Base-by-base conservation (phyloP, 345 rosid genomes). In the Arabidopsis suecica region DNA sequence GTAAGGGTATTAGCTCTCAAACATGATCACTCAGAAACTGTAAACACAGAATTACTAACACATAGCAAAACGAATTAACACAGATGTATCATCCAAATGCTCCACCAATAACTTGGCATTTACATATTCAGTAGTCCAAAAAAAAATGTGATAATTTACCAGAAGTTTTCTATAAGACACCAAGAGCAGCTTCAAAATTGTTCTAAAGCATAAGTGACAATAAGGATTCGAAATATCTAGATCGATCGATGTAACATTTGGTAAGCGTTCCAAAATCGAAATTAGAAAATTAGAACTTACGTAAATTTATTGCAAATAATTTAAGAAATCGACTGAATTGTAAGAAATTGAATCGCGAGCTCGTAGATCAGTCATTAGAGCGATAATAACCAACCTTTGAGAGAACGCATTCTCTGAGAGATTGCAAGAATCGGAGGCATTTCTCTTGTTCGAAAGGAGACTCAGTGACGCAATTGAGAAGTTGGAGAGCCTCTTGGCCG, bases 391-490 rank as follows among this genome's bases (percentile, higher is more conserved):
- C 86, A 67, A 93, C 98, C 97, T 89, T 88, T 18, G 69, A 76
- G 63, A 87, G 70, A 58, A 84, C 93, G 59, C 97, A 91, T 14
- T 82, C 86, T 56, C 98, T 81, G 73, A 91, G 75, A 7, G 88
- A 83, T 16, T 81, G 79, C 82, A 94, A 62, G 64, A 87, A 84
- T 28, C 77, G 82, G 71, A 77, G 40, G 74, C 95, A 89, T 79
- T 84, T 89, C 23, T 84, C 88, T 59, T 80, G 84, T 58, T 93
- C 90, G 80, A 76, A 91, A 53, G 89, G 85, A 54, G 86, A 83
- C 22, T 84, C 86, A 0, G 91, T 65, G 30, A 85, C 97, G 86
- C 98, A 93, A 74, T 93, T 93, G 51, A 93, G 91, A 65, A 93
- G 87, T 75, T 80, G 69, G 63, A 93, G 73, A 64, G 97, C 90